phyloP scores from a whole-genome alignment of 805 yeast species.

The Lachancea quebecensis region DNA sequence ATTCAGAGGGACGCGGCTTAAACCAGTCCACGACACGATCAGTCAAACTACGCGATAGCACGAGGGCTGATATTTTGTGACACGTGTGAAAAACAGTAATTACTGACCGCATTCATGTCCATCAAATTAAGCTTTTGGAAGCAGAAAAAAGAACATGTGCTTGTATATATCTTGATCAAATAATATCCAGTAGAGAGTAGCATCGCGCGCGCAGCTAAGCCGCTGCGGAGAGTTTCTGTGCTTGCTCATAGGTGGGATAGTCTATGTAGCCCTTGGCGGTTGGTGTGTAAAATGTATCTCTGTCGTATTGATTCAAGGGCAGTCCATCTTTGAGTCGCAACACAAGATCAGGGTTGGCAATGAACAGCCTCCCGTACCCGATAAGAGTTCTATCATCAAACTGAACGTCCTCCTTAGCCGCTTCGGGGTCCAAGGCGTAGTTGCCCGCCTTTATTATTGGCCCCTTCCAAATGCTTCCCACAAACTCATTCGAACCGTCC shows the following conservation, averaged over 20 bases:
- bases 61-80: too few relatives aligned
- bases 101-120: too few relatives aligned
- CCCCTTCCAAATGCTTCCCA: constrained; percentile 41
- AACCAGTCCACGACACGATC: too few relatives aligned
- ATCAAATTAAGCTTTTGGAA: too few relatives aligned
- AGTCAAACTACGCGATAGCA: too few relatives aligned
- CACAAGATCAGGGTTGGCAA: constrained; percentile 51
- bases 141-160: too few relatives aligned
- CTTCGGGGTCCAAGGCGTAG: constrained; percentile 24
- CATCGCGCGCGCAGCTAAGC: not conserved
- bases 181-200: too few relatives aligned
- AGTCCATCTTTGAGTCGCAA: constrained; percentile 37
- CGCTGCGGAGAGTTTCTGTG: constrained; percentile 11
- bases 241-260: constrained; percentile 34
- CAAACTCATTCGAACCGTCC: constrained; percentile 35
- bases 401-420: constrained; percentile 25
- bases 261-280: constrained; percentile 38
- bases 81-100: too few relatives aligned
- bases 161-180: too few relatives aligned
- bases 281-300: constrained; percentile 41
- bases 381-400: constrained; percentile 39
- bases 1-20: too few relatives aligned
- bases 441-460: constrained; percentile 38
- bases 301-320: constrained; percentile 39
- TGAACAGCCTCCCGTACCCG: constrained; percentile 41